Base-by-base conservation (phyloP, 1,139 yeast species). In the Blastobotrys indianensis region DNA sequence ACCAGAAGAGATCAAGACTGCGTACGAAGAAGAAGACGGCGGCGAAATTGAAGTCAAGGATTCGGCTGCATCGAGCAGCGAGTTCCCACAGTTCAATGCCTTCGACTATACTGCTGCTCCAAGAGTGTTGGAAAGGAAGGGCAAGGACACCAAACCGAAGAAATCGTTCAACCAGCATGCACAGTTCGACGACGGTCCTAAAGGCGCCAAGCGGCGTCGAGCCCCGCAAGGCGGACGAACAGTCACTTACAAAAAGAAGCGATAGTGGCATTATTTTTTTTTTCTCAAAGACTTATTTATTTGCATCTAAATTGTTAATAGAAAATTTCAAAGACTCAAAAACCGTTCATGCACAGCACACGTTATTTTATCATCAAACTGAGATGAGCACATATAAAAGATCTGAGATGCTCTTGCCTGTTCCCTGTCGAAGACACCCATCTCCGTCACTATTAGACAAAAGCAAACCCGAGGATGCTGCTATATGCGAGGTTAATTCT, bases 101-200 rank as follows among this genome's bases (percentile, higher is more conserved):
- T 55, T 57, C 31, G 62, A 58, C 40, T 56, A 56, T 47, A 44
- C 51, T 13, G 33, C 54, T 7, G 59, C 59, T 1, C 46, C 51
- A 5, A 39, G 50, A 2, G 56, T 58, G 11, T 39, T 55, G 13
- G 47, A 41, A 15, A 35, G 32, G 13, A 42, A 49, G 35, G 47
- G 46, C 42, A 38, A 40, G 45, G 51, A 33, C 44, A 41, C 35
- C 53, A 45, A 37, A 49, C 46, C 45, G 15, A 49, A 45, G 43
- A 44, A 46, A 25, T 35, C 45, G 37, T 57, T 56, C 46, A 51
- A 58, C 39, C 61, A 60, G 7, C 55, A 57, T 43, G 47, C 50
- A 16, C 44, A 55, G 25, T 38, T 43, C 6, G 48, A 51, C 31
- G 54, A 49, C 29, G 51, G 49, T 1, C 54, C 56, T 9, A 54